Conservation (phyloP, 768 basidiomycete genomes). For the Symmetrospora coprosmae region DNA sequence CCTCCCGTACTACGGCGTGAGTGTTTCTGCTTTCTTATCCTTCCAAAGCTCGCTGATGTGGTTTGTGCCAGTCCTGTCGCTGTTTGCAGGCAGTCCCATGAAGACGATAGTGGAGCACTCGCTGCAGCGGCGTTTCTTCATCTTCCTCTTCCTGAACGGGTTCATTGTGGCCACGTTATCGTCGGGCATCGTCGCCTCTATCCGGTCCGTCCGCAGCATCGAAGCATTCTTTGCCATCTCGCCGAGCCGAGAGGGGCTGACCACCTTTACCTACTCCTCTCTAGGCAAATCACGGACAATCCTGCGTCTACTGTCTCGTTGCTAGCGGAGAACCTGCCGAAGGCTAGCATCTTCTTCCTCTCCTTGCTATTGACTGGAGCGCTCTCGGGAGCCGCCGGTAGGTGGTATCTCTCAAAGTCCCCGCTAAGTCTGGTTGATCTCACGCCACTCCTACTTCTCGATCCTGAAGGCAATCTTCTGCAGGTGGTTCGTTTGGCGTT, state of each 20-base stretch:
- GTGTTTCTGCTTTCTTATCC: slow-evolving; percentile 19
- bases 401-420: too few species aligned
- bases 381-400: neutral
- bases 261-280: too few species aligned
- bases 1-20: slow-evolving; percentile 62
- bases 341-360: slow-evolving; percentile 77
- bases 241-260: too few species aligned
- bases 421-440: slow-evolving; percentile 26
- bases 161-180: slow-evolving; percentile 54
- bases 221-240: slow-evolving; percentile 64
- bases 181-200: slow-evolving; percentile 64
- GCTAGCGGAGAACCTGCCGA: slow-evolving; percentile 64
- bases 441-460: too few species aligned
- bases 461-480: slow-evolving; percentile 64
- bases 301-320: slow-evolving; percentile 55
- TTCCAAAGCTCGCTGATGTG: neutral
- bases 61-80: slow-evolving; percentile 46
- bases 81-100: slow-evolving; percentile 81
- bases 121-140: slow-evolving; percentile 79
- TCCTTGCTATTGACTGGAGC: slow-evolving; percentile 50
- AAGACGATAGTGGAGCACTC: slow-evolving; percentile 69
- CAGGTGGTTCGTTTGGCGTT: slow-evolving; percentile 54
- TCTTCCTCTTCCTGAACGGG: slow-evolving; percentile 77
- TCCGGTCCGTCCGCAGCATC: too few species aligned
- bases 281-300: slow-evolving; percentile 43